Conservation (phyloP, 139 green algal genomes). For the Micractinium sp. region DNA sequence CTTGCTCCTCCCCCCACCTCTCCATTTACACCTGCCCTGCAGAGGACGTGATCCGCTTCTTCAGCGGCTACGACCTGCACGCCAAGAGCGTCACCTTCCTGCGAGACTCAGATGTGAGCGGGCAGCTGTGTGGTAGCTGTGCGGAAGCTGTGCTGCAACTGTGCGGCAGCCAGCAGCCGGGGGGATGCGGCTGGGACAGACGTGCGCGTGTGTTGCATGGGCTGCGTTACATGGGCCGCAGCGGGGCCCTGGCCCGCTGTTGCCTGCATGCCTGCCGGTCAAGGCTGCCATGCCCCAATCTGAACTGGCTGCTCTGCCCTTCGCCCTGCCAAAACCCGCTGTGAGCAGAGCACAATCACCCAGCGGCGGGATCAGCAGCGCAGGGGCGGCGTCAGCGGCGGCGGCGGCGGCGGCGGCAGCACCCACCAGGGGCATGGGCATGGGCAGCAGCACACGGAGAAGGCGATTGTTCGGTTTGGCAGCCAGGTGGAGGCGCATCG, state of each 20-base stretch:
- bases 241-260: no score
- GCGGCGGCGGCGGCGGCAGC: background rate
- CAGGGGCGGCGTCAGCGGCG: background rate
- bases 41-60: constrained; percentile 6
- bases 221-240: no score
- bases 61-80: constrained; percentile 32
- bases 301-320: background rate
- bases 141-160: no score
- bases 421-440: background rate
- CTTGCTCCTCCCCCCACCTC: no score
- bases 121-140: no score
- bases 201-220: no score
- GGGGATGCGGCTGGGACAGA: no score
- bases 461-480: constrained; percentile 34
- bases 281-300: no score
- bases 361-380: background rate
- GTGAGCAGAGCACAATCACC: no score
- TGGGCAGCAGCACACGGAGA: background rate
- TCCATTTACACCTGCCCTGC: background rate
- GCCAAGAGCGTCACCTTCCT: constrained; percentile 33
- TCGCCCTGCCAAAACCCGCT: background rate
- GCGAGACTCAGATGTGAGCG: background rate
- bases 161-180: no score
- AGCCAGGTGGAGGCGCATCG: constrained; percentile 32
- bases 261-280: background rate